These are phyloP conservation scores for Lasiosphaeriaceae sp. DNA, from an alignment of 495 filamentous ascomycete genomes.

Conservation along the genomic window DNA sequence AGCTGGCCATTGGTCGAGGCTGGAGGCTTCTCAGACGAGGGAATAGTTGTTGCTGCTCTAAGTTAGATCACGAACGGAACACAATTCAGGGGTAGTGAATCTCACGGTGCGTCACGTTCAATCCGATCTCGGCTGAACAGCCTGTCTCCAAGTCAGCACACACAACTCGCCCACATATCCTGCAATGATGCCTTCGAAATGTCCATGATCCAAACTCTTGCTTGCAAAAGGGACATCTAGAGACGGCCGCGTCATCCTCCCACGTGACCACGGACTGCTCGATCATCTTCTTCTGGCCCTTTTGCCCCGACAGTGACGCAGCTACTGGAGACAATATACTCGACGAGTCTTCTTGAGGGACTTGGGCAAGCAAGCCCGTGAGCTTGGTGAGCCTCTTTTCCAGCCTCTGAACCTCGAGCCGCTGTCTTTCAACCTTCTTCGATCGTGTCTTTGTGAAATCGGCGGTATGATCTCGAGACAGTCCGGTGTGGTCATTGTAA, in stretches of 20 bases:
- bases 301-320: slow-evolving; percentile 38
- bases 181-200: slow-evolving; percentile 89
- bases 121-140: slow-evolving; percentile 78
- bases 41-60: slow-evolving; percentile 27
- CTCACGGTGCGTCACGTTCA: slow-evolving; percentile 70
- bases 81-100: background rate
- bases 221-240: slow-evolving; percentile 85
- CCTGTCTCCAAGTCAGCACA: slow-evolving; percentile 79
- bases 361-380: slow-evolving; percentile 73
- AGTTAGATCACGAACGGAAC: background rate
- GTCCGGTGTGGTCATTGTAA: slow-evolving; percentile 82
- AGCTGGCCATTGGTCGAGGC: slow-evolving; percentile 44
- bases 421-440: slow-evolving; percentile 74
- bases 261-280: slow-evolving; percentile 92
- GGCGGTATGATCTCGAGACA: slow-evolving; percentile 64
- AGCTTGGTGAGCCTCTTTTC: slow-evolving; percentile 91
- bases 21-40: slow-evolving; percentile 57
- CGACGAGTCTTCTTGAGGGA: slow-evolving; percentile 52
- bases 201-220: slow-evolving; percentile 89
- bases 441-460: slow-evolving; percentile 65
- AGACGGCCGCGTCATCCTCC: slow-evolving; percentile 84
- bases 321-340: slow-evolving; percentile 29
- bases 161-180: slow-evolving; percentile 87
- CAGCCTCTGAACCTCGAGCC: slow-evolving; percentile 79
- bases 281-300: slow-evolving; percentile 66